Evolutionary conservation across 2,329 filamentous ascomycete species (phyloP).

Genomic region (Fusarium annulatum): DNA sequence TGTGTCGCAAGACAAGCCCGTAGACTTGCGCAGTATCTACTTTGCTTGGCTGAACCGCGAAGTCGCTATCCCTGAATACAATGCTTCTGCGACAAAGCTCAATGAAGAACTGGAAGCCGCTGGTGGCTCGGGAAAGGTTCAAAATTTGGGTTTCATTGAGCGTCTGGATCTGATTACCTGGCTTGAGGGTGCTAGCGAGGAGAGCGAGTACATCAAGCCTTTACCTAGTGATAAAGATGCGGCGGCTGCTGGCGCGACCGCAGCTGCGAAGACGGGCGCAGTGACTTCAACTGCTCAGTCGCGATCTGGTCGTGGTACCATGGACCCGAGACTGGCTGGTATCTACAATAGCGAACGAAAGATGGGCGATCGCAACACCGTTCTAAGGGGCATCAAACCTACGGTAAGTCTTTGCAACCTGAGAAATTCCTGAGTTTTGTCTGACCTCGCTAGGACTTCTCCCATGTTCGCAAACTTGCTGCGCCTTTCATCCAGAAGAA

Average conservation of each 20-base stretch:
- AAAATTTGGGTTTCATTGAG: slow-evolving; percentile 92
- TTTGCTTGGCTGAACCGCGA: slow-evolving; percentile 97
- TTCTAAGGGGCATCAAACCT: slow-evolving; percentile 86
- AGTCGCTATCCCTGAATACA: slow-evolving; percentile 89
- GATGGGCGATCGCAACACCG: slow-evolving; percentile 92
- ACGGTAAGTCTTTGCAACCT: slow-evolving; percentile 68
- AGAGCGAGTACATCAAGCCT: slow-evolving; percentile 92
- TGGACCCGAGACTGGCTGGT: slow-evolving; percentile 84
- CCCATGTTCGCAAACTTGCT: slow-evolving; percentile 88
- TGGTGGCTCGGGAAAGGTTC: slow-evolving; percentile 74
- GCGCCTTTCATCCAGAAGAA: slow-evolving; percentile 78
- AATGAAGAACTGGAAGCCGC: slow-evolving; percentile 78
- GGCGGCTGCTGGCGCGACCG: slow-evolving; percentile 55
- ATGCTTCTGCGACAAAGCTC: slow-evolving; percentile 81
- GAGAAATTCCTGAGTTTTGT: not conserved
- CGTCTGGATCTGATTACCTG: slow-evolving; percentile 91
- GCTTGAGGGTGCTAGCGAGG: slow-evolving; percentile 89
- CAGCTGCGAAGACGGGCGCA: slow-evolving; percentile 52
- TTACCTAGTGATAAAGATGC: slow-evolving; percentile 71
- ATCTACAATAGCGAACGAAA: slow-evolving; percentile 93
- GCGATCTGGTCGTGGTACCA: slow-evolving; percentile 70
- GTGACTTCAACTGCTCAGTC: slow-evolving; percentile 58
- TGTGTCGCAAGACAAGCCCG: slow-evolving; percentile 76
- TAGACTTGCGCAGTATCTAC: slow-evolving; percentile 94
- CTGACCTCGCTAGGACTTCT: slow-evolving; percentile 78